Percentiles rank a stretch among this genome's conserved stretches.
Evolutionary conservation across 495 filamentous ascomycete species (phyloP).

Genomic region (Penicillium goetzii): DNA sequence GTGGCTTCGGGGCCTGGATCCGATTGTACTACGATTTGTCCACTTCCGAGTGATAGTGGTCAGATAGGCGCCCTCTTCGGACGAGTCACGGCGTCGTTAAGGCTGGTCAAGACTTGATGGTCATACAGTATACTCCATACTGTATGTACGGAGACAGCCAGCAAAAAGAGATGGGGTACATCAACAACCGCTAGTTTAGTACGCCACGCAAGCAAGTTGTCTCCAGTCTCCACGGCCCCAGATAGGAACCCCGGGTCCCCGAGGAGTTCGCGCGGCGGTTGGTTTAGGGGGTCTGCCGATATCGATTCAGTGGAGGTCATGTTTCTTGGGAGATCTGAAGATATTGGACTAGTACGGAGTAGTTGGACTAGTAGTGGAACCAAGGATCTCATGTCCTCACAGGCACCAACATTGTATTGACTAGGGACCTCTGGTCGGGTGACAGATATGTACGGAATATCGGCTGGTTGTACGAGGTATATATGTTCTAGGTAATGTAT

Average conservation of each 20-base stretch:
- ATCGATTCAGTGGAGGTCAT: neutral
- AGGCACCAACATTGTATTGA: neutral
- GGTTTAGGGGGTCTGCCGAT: neutral
- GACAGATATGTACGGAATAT: neutral
- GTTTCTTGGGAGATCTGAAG: neutral
- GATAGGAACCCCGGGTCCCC: conserved; percentile 15
- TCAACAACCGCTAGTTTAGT: conserved; percentile 17
- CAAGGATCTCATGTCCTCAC: neutral
- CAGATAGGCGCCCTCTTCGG: neutral
- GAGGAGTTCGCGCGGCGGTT: conserved; percentile 8
- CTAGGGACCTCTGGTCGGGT: neutral
- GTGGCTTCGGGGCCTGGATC: neutral
- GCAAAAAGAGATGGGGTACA: neutral
- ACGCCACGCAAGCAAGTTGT: conserved; percentile 17
- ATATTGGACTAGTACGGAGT: neutral
- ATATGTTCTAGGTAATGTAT: neutral
- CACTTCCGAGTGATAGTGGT: neutral
- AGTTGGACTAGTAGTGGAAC: neutral
- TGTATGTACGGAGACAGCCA: neutral
- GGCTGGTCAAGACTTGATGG: too few species aligned
- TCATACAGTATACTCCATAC: neutral
- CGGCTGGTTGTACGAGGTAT: neutral
- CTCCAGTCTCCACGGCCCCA: conserved; percentile 9
- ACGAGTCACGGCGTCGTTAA: neutral
- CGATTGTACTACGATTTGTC: neutral